Percentiles rank a stretch among this genome's conserved stretches.
These are phyloP conservation scores for Pythium folliculosum DNA, from an alignment of 352 stramenopile genomes.

Conservation along the genomic window DNA sequence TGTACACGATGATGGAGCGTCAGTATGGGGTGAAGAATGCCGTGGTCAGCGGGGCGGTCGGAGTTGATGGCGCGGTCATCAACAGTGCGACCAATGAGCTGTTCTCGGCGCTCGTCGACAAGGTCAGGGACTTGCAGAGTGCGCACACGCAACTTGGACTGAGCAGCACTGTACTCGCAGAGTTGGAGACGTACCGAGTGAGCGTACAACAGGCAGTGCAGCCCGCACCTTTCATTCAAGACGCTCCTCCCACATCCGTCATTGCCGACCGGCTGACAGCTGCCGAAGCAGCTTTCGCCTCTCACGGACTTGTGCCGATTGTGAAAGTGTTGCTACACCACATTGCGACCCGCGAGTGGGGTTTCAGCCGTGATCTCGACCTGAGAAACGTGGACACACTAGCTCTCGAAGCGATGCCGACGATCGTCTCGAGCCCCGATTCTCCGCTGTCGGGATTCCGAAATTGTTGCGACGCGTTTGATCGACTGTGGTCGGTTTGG, in stretches of 20 bases:
- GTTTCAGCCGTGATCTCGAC: constrained; percentile 34
- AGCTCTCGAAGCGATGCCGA: constrained; percentile 20
- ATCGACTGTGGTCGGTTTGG: constrained; percentile 4
- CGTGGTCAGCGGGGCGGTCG: background rate
- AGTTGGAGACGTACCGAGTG: background rate
- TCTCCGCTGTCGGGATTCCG: constrained; percentile 10
- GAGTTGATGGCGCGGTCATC: background rate
- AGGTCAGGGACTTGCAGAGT: background rate
- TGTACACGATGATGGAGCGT: background rate
- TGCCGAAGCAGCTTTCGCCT: background rate
- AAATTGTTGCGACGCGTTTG: constrained; percentile 1
- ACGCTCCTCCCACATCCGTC: background rate
- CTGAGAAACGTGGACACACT: constrained; percentile 11
- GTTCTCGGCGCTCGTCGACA: background rate
- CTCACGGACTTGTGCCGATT: background rate
- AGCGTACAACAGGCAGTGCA: constrained; percentile 5
- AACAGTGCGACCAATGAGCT: background rate
- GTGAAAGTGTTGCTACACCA: constrained; percentile 29
- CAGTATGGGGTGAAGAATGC: background rate
- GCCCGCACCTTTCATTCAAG: background rate
- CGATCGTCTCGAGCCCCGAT: background rate
- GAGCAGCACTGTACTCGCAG: background rate
- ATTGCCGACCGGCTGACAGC: background rate
- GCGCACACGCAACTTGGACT: background rate
- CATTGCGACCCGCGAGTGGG: constrained; percentile 49